Percentiles rank a stretch among this genome's conserved stretches.
Conservation (phyloP, 1,284 basidiomycete species). For the Sporisorium graminicola region DNA sequence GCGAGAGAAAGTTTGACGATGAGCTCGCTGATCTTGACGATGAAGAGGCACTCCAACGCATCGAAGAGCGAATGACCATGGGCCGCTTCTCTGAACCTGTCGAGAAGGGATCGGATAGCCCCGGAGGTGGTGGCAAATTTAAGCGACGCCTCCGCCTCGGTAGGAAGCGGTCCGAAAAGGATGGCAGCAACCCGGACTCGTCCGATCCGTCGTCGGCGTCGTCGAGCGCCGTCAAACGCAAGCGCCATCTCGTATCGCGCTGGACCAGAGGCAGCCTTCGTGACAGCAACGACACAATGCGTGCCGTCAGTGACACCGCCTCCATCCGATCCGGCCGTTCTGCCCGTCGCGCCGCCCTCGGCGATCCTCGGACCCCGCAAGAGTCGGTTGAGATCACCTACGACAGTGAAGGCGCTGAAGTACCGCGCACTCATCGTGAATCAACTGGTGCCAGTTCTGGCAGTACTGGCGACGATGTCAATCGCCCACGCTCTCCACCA, state of each 20-base stretch:
- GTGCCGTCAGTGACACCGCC: conserved; percentile 26
- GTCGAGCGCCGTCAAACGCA: conserved; percentile 40
- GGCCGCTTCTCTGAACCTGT: conserved; percentile 26
- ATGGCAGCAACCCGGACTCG: conserved; percentile 19
- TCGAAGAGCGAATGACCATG: conserved; percentile 50
- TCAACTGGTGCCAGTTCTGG: neutral
- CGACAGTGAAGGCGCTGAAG: conserved; percentile 15
- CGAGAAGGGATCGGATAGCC: conserved; percentile 20
- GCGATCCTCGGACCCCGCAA: conserved; percentile 18
- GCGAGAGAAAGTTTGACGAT: conserved; percentile 59
- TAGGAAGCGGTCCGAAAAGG: conserved; percentile 30
- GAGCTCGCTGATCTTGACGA: conserved; percentile 51
- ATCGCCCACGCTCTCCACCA: conserved; percentile 35
- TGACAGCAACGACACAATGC: conserved; percentile 35
- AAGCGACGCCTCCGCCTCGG: conserved; percentile 30
- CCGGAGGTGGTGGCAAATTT: conserved; percentile 8
- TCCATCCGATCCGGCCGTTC: conserved; percentile 33
- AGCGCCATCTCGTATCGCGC: conserved; percentile 36
- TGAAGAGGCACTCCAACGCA: conserved; percentile 45
- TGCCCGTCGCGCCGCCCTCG: conserved; percentile 19
- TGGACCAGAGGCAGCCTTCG: conserved; percentile 38
- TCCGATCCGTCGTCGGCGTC: conserved; percentile 44
- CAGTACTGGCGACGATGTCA: neutral
- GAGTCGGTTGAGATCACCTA: conserved; percentile 45
- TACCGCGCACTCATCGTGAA: neutral